Evolutionary conservation across 1,284 basidiomycete genomes (phyloP).

Genomic region (Xanthoconium separans): DNA sequence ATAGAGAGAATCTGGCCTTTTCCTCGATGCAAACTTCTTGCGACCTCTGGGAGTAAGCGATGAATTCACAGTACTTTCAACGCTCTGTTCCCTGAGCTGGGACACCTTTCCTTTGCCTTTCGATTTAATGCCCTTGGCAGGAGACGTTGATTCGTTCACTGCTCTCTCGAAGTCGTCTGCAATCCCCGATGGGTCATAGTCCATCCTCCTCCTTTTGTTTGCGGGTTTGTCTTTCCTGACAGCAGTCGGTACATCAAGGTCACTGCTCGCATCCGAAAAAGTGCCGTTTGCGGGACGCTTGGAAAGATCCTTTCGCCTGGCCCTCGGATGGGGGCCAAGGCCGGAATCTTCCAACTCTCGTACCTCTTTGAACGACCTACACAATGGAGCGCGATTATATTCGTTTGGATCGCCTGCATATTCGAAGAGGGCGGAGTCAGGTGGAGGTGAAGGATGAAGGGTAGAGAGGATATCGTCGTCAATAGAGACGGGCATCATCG

Average conservation of each 20-base stretch:
- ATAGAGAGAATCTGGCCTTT: constrained; percentile 46
- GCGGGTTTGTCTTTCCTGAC: constrained; percentile 34
- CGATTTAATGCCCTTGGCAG: constrained; percentile 20
- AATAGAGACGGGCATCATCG: constrained; percentile 32
- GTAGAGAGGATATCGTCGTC: constrained; percentile 42
- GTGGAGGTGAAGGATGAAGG: constrained; percentile 37
- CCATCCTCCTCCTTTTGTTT: constrained; percentile 52
- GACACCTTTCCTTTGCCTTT: constrained; percentile 45
- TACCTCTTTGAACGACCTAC: constrained; percentile 32
- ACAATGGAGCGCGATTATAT: constrained; percentile 28
- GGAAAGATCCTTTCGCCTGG: constrained; percentile 39
- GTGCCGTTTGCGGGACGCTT: constrained; percentile 49
- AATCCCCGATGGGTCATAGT: constrained; percentile 36
- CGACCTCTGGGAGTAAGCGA: constrained; percentile 39
- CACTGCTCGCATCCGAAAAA: constrained; percentile 56
- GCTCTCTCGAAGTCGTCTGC: constrained; percentile 45
- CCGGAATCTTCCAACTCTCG: constrained; percentile 43
- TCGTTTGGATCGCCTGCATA: constrained; percentile 26
- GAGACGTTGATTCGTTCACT: constrained; percentile 31
- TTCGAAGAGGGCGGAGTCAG: constrained; percentile 30
- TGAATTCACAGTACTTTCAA: constrained; percentile 38
- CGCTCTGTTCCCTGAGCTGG: constrained; percentile 42
- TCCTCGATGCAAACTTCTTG: constrained; percentile 41
- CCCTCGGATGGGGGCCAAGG: constrained; percentile 28
- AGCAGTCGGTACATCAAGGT: constrained; percentile 39